Base-by-base conservation (phyloP, 139 green algal species). In the Asterochloris erici region DNA sequence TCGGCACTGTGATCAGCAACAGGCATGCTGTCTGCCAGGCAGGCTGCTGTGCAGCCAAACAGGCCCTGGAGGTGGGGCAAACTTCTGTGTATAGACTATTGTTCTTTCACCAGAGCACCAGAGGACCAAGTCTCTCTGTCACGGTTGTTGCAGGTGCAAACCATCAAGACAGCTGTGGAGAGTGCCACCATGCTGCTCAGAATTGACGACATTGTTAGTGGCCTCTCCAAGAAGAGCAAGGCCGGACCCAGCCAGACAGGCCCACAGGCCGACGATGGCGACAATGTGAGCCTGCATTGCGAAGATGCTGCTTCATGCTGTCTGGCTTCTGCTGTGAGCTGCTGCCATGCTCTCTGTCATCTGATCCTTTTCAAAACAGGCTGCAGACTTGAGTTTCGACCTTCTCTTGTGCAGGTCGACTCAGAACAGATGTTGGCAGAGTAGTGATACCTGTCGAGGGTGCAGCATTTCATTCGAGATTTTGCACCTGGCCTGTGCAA, bases 171-270 rank as follows among this genome's bases (percentile, higher is more conserved):
- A 0, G 91, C 94, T 0, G 84, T 99, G 0, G 97, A 99, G 85
- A 88, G 88, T 14, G 95, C 96, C 23, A 92, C 88, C 14, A 94
- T 99, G 93, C 90, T 99, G 79, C 93, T 99, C 76, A 89, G 97
- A 80, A 99, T 99, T 77, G 97, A 99, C 84, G 97, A 99, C 90
- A 98, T 99, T 77, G 94, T 99, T 16, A 94, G 85, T 68, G 97
- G 97, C 13, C 94, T 98, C 73, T 90, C 90, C 28, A 97, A 96
- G 85, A 96, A 95, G 84, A 83, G 88, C 82, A 91, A 86, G 80
- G 27, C 83, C 29, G 87, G 27, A 11, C 74, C 84, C 0, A 87
- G 89, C 26, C 84, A 84, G 75, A 81, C 47, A 24, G 84, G 47
- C 16, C 86, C 89, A 28, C 84, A 89, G 83, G 38, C 89, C n/a